phyloP scores from a whole-genome alignment of 2,329 filamentous ascomycete species.

The Fonsecaea monophora region DNA sequence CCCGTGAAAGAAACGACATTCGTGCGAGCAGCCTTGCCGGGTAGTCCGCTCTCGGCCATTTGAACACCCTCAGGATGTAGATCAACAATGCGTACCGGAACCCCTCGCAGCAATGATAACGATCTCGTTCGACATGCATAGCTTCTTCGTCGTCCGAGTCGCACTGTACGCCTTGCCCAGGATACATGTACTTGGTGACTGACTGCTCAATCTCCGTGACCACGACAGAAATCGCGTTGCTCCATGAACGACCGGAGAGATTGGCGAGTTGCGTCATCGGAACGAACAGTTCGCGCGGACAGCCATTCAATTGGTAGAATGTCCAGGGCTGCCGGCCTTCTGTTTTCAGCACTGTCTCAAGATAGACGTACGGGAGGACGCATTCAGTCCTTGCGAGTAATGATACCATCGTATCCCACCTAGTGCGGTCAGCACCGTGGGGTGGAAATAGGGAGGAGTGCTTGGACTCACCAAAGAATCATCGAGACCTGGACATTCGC shows the following conservation, averaged over 20 bases:
- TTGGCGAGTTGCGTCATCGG: conserved; percentile 25
- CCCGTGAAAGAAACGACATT: conserved; percentile 11
- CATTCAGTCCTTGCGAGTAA: conserved; percentile 21
- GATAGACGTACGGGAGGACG: conserved; percentile 20
- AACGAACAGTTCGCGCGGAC: conserved; percentile 26
- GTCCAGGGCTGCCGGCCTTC: conserved; percentile 28
- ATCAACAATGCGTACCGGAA: conserved; percentile 27
- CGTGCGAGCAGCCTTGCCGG: not conserved
- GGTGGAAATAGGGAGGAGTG: not conserved
- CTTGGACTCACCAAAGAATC: conserved; percentile 16
- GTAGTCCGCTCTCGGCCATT: not conserved
- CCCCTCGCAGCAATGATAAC: conserved; percentile 27
- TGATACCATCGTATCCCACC: conserved; percentile 28
- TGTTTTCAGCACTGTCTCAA: conserved; percentile 20
- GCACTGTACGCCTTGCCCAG: conserved; percentile 11
- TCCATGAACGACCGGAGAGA: conserved; percentile 7
- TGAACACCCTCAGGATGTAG: conserved; percentile 27
- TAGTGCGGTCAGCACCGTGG: not conserved
- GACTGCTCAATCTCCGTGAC: conserved; percentile 24
- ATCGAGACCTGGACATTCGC: conserved; percentile 20
- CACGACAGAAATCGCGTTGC: not conserved
- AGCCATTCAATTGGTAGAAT: conserved; percentile 29
- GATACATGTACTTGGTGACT: conserved; percentile 15
- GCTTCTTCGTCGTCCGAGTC: conserved; percentile 21
- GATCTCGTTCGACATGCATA: conserved; percentile 23